Percentiles rank a stretch among this genome's conserved stretches.
These are phyloP conservation scores for Thalassiosira livingstoniorum DNA, from an alignment of 352 stramenopile species.

Conservation along the genomic window DNA sequence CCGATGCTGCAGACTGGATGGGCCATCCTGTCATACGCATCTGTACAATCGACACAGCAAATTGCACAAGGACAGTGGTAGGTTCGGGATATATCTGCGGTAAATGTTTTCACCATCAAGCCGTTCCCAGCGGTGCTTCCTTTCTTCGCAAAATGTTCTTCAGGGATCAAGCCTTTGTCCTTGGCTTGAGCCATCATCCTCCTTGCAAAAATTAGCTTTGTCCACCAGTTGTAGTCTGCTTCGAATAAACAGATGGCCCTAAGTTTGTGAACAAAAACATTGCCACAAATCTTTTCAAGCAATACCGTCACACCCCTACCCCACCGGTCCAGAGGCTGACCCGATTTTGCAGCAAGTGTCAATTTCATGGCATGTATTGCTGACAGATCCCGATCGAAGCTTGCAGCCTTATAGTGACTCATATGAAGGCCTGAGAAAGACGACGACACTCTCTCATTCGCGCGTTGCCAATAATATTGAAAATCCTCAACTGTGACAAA, in stretches of 20 bases:
- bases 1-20: conserved; percentile 5
- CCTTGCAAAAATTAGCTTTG: conserved; percentile 31
- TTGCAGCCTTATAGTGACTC: conserved; percentile 5
- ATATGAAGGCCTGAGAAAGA: conserved; percentile 18
- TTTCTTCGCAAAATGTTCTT: conserved; percentile 29
- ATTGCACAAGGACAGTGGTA: conserved; percentile 17
- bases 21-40: conserved; percentile 18
- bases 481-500: conserved; percentile 23
- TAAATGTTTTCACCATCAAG: conserved; percentile 10
- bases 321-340: conserved; percentile 6
- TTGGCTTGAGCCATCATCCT: conserved; percentile 10
- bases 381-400: neutral
- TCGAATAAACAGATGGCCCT: conserved; percentile 24
- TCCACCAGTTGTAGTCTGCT: conserved; percentile 31
- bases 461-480: conserved; percentile 1
- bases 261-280: conserved; percentile 17
- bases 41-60: neutral
- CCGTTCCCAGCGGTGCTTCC: neutral
- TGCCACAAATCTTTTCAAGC: conserved; percentile 29
- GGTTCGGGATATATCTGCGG: conserved; percentile 5
- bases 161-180: neutral
- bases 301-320: conserved; percentile 5
- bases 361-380: neutral
- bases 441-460: conserved; percentile 10
- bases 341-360: neutral